phyloP scores from a whole-genome alignment of 768 basidiomycete genomes.

The Pisolithus albus region DNA sequence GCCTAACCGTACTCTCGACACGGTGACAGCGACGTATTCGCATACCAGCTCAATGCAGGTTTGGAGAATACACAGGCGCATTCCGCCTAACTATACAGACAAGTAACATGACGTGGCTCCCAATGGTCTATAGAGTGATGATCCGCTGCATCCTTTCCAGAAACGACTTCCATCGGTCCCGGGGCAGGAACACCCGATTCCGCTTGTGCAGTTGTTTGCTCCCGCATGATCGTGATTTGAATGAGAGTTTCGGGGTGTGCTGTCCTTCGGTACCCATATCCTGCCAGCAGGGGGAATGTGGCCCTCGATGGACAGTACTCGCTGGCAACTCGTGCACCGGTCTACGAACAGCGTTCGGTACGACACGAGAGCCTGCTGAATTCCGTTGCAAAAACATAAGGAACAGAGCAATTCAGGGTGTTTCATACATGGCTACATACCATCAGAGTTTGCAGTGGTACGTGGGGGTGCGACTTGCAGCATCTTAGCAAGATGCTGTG shows the following conservation, averaged over 20 bases:
- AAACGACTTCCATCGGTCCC: background rate
- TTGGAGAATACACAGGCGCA: background rate
- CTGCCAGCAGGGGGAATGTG: constrained; percentile 69
- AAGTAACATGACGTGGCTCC: constrained; percentile 48
- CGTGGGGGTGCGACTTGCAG: constrained; percentile 48
- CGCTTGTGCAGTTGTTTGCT: background rate
- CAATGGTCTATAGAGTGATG: constrained; percentile 32
- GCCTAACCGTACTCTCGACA: too few species aligned
- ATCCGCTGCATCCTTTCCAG: background rate
- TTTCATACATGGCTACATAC: constrained; percentile 25
- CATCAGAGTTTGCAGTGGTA: constrained; percentile 48
- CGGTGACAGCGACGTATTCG: too few species aligned
- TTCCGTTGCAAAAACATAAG: background rate
- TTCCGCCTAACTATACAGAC: constrained; percentile 23
- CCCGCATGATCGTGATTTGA: background rate
- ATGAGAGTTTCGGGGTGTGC: background rate
- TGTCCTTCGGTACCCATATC: constrained; percentile 35
- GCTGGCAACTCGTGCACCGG: constrained; percentile 52
- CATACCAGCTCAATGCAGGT: background rate
- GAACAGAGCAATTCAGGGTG: constrained; percentile 3
- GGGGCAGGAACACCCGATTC: background rate
- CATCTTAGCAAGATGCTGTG: constrained; percentile 60
- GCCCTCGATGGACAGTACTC: constrained; percentile 62
- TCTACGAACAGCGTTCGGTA: constrained; percentile 60
- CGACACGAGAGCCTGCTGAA: constrained; percentile 44